Conservation (phyloP, 495 filamentous ascomycete genomes). For the Lineolata rhizophorae region DNA sequence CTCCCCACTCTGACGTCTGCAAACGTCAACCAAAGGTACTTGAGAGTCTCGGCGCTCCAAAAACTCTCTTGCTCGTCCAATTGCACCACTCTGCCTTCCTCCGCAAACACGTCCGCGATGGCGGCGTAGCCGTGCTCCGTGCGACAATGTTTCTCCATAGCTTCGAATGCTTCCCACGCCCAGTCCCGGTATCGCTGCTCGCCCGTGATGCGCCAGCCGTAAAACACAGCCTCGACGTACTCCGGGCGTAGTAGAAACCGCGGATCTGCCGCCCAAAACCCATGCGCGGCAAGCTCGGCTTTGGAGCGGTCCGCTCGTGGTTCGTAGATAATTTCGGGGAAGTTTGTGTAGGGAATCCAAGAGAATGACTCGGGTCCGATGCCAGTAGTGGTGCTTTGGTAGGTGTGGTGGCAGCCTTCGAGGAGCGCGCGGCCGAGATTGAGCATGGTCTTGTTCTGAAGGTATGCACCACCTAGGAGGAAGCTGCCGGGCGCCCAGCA, state of each 20-base stretch:
- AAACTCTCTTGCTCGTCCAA: conserved; percentile 11
- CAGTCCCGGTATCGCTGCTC: conserved; percentile 10
- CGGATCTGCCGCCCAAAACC: conserved; percentile 9
- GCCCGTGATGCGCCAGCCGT: conserved; percentile 16
- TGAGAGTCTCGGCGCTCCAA: conserved; percentile 13
- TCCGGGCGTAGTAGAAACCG: conserved; percentile 14
- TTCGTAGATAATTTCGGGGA: conserved; percentile 4
- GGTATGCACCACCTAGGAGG: conserved; percentile 9
- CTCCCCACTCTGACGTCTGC: conserved; percentile 7
- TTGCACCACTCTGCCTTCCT: conserved; percentile 3
- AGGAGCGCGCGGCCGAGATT: conserved; percentile 13
- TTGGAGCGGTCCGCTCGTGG: conserved; percentile 5
- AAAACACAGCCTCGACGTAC: conserved; percentile 15
- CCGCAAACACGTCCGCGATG: conserved; percentile 14
- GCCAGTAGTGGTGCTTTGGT: conserved; percentile 8
- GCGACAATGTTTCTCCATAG: conserved; percentile 13
- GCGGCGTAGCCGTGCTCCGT: conserved; percentile 17
- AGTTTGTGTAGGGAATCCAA: conserved; percentile 11
- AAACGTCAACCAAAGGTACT: conserved; percentile 13
- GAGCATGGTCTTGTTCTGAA: conserved; percentile 6
- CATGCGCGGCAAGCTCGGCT: conserved; percentile 5
- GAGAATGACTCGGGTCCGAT: conserved; percentile 12
- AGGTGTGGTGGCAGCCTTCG: conserved; percentile 15
- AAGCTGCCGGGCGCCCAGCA: conserved; percentile 15
- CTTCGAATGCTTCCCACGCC: conserved; percentile 15